Percentiles rank a stretch among this genome's conserved stretches.
Conservation (phyloP, 352 stramenopile species). For the Phytophthora melonis region DNA sequence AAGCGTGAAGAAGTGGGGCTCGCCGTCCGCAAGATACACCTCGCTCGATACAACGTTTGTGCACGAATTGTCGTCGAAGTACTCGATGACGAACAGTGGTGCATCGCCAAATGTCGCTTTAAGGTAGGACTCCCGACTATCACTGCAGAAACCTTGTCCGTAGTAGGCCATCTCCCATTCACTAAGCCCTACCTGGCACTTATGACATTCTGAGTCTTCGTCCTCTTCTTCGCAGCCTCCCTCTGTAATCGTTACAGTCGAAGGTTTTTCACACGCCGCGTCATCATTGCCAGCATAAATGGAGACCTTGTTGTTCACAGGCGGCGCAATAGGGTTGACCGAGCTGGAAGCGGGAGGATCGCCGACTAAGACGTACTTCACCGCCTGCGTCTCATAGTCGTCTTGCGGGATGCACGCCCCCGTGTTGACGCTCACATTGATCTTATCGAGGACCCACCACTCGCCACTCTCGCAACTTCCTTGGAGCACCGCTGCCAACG, state of each 20-base stretch:
- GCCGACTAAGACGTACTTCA: not conserved
- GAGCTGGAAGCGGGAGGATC: not conserved
- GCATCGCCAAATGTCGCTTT: not conserved
- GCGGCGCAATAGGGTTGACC: not conserved
- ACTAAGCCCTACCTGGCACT: not conserved
- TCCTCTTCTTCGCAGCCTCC: not conserved
- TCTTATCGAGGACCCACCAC: not conserved
- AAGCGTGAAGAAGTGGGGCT: not conserved
- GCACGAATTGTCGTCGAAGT: not conserved
- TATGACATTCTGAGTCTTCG: not conserved
- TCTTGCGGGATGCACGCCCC: not conserved
- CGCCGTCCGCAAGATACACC: not conserved
- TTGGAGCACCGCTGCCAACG: not conserved
- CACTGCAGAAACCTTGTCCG: not conserved
- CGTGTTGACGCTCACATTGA: not conserved
- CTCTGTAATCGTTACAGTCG: not conserved
- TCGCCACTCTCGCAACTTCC: not conserved
- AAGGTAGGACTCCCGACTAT: not conserved
- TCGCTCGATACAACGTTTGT: not conserved
- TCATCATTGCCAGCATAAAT: not conserved
- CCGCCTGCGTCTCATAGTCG: not conserved
- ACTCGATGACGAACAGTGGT: not conserved
- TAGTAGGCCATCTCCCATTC: not conserved
- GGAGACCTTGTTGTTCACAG: not conserved
- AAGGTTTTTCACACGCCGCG: not conserved